Evolutionary conservation across 805 yeast species (phyloP).

Genomic region (Metschnikowia chrysomelidarum): DNA sequence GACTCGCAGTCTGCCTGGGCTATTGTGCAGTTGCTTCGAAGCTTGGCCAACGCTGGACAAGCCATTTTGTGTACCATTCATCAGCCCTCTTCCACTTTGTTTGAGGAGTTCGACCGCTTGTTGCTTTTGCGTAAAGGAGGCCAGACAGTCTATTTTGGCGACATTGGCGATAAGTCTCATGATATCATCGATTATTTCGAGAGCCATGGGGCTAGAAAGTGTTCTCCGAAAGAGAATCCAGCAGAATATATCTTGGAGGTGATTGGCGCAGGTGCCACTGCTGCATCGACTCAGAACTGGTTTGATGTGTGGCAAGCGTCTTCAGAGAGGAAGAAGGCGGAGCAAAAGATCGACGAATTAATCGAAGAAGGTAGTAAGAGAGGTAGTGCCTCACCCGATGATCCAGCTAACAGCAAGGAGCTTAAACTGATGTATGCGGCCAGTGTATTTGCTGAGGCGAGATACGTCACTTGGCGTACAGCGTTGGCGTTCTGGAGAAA

Average conservation of each 20-base stretch:
- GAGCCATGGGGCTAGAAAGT: constrained; percentile 15
- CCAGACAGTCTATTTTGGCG: constrained; percentile 20
- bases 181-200: constrained; percentile 16
- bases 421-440: constrained; percentile 14
- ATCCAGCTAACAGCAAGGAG: constrained; percentile 7
- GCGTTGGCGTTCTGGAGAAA: constrained; percentile 18
- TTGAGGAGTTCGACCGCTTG: constrained; percentile 58
- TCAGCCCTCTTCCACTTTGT: constrained; percentile 49
- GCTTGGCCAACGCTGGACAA: constrained; percentile 51
- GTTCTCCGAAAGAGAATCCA: constrained; percentile 16
- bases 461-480: constrained; percentile 11
- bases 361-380: constrained; percentile 5
- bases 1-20: constrained; percentile 53
- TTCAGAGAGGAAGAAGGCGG: constrained; percentile 8
- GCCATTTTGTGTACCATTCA: constrained; percentile 59
- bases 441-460: constrained; percentile 9
- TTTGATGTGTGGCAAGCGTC: constrained; percentile 17
- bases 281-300: constrained; percentile 15
- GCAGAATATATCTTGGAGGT: constrained; percentile 20
- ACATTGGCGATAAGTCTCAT: constrained; percentile 16
- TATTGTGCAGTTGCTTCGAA: constrained; percentile 49
- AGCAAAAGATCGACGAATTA: constrained; percentile 12
- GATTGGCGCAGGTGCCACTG: constrained; percentile 21
- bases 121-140: constrained; percentile 40
- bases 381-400: neutral